Percentiles rank a stretch among this genome's conserved stretches.
Conservation (phyloP, 108 stramenopile genomes). For the Aureococcus anophagefferens region DNA sequence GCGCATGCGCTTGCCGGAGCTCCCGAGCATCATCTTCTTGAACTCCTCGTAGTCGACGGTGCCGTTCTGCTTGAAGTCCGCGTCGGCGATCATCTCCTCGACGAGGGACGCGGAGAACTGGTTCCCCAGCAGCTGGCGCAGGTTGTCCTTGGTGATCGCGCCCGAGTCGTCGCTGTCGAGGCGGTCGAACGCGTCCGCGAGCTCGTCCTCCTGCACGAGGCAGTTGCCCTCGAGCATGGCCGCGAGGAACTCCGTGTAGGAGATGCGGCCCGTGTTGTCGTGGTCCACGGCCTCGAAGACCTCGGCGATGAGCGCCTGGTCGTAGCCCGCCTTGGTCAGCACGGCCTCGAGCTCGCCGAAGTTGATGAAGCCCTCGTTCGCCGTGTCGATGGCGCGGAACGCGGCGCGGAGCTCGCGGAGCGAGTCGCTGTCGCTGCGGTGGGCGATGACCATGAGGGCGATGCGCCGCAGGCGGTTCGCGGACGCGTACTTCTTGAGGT, state of each 20-base stretch:
- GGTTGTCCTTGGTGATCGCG: slow-evolving; percentile 59
- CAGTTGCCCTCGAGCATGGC: slow-evolving; percentile 56
- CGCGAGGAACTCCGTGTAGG: slow-evolving; percentile 82
- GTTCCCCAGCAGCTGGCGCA: slow-evolving; percentile 56
- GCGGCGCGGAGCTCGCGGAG: neutral
- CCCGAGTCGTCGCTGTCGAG: slow-evolving; percentile 76
- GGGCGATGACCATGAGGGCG: slow-evolving; percentile 62
- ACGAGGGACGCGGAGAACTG: slow-evolving; percentile 31
- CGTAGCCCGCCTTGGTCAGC: neutral
- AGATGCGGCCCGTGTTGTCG: slow-evolving; percentile 59
- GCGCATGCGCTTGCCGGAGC: too few species aligned
- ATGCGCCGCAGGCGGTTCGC: slow-evolving; percentile 37
- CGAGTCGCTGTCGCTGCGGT: slow-evolving; percentile 41
- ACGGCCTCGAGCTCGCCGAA: neutral
- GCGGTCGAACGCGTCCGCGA: slow-evolving; percentile 58
- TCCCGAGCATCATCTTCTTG: slow-evolving; percentile 25
- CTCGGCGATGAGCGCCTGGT: neutral
- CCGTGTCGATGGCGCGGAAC: neutral
- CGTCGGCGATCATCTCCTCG: slow-evolving; percentile 77
- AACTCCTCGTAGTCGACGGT: slow-evolving; percentile 71
- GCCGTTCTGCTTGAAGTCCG: slow-evolving; percentile 66
- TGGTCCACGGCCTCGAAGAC: slow-evolving; percentile 33
- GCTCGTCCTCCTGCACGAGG: neutral
- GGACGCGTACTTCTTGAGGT: neutral
- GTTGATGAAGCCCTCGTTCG: neutral